phyloP scores from a whole-genome alignment of 2,329 filamentous ascomycete species.

The Trichoderma breve region DNA sequence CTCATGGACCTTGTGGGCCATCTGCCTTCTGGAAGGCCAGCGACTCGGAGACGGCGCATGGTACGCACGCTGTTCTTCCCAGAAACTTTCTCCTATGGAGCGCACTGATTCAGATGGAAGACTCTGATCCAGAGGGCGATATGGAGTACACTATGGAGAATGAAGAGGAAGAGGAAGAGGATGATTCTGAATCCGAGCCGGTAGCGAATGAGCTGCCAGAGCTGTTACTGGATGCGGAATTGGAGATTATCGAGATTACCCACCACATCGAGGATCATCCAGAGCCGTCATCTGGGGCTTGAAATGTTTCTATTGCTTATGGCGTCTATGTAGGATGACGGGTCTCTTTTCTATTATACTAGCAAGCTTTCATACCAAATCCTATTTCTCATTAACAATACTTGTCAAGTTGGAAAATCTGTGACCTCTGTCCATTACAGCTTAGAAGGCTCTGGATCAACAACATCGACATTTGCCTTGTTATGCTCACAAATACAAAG shows the following conservation, averaged over 20 bases:
- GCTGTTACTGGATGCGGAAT: constrained; percentile 27
- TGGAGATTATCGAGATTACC: constrained; percentile 24
- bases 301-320: neutral
- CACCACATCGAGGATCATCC: constrained; percentile 9
- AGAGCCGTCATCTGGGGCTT: neutral
- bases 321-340: neutral
- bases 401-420: neutral
- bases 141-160: constrained; percentile 30
- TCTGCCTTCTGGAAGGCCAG: constrained; percentile 76
- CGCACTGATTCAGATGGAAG: constrained; percentile 26
- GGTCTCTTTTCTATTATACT: neutral
- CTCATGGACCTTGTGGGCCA: constrained; percentile 68
- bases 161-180: constrained; percentile 33
- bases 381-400: neutral
- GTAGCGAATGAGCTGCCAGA: constrained; percentile 28
- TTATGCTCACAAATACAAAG: constrained; percentile 62
- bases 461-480: constrained; percentile 61
- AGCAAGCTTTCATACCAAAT: neutral
- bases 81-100: constrained; percentile 33
- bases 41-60: constrained; percentile 39
- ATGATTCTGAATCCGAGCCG: constrained; percentile 29
- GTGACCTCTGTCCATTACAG: constrained; percentile 22
- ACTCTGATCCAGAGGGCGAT: constrained; percentile 28
- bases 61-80: constrained; percentile 27
- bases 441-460: constrained; percentile 44